These are phyloP conservation scores for Pochonia chlamydosporia DNA, from an alignment of 2,329 filamentous ascomycete genomes.

Conservation along the genomic window DNA sequence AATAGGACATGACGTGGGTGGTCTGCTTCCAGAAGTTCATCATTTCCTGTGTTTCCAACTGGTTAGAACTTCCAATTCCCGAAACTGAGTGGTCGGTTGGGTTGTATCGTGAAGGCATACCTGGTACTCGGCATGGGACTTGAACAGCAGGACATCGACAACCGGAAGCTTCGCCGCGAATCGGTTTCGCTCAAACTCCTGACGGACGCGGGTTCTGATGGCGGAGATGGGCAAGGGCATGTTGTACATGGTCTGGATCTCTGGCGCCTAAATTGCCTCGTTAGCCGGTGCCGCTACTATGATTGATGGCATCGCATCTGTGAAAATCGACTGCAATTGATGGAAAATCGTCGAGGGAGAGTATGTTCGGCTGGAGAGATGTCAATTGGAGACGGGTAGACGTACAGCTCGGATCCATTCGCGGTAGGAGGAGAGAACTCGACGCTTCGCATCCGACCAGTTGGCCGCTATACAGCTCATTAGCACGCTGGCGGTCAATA, in stretches of 20 bases:
- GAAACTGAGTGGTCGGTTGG: neutral
- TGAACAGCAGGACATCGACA: constrained; percentile 83
- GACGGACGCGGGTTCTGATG: constrained; percentile 87
- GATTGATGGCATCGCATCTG: too few species aligned
- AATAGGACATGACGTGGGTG: constrained; percentile 94
- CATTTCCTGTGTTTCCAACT: constrained; percentile 62
- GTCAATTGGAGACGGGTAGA: constrained; percentile 21
- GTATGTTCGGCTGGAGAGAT: neutral
- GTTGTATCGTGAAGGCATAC: constrained; percentile 38
- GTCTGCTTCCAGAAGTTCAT: constrained; percentile 99
- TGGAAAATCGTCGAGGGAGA: neutral
- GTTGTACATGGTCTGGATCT: constrained; percentile 97
- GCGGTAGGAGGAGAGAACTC: constrained; percentile 85
- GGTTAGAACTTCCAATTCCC: constrained; percentile 2
- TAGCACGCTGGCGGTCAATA: constrained; percentile 22
- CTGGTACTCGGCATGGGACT: constrained; percentile 93
- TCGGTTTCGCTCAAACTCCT: constrained; percentile 95
- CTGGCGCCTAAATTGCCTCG: constrained; percentile 63
- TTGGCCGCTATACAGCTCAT: constrained; percentile 61
- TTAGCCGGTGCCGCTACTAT: constrained; percentile 6
- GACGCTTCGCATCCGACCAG: constrained; percentile 80
- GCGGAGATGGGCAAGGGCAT: constrained; percentile 80
- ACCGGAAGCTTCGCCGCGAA: constrained; percentile 85
- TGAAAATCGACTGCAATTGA: neutral
- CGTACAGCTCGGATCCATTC: constrained; percentile 95